These are phyloP conservation scores for Triticum aestivum DNA, from an alignment of 176 grass and related monocot species.

Conservation along the genomic window IWGSC_CS_RefSeq_v2.1 NC_057807.1:143150640-143151139, in stretches of 20 bases:
- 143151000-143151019: no score
- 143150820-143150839: background rate
- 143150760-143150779: background rate
- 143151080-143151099: no score
- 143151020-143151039: no score
- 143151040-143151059: no score
- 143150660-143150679: background rate
- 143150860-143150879: background rate
- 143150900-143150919: background rate
- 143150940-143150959: background rate
- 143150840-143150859: background rate
- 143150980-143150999: background rate
- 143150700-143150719: background rate
- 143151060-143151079: no score
- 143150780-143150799: background rate
- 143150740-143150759: background rate
- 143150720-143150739: background rate
- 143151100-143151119: no score
- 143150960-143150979: background rate
- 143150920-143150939: background rate
- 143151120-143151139: no score
- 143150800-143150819: background rate
- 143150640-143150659: background rate
- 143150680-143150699: background rate
- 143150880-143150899: slow-evolving; percentile 1